Conservation (phyloP, 140 eudicot genomes). For the Bidens hawaiensis region DNA sequence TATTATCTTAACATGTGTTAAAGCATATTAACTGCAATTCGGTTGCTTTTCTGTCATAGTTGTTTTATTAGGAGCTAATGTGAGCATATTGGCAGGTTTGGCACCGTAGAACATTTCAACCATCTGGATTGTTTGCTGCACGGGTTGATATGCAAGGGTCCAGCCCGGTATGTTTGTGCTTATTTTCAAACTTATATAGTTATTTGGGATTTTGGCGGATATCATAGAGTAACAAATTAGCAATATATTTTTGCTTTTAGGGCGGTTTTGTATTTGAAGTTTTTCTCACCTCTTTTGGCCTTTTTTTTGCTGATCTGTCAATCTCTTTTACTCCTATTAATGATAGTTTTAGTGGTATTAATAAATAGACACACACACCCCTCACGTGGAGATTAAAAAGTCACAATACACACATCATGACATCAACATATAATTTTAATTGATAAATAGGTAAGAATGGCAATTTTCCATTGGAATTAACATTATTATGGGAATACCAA, state of each 20-base stretch:
- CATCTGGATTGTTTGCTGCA: constrained; percentile 98
- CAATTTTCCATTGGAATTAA: neutral
- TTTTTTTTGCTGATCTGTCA: neutral
- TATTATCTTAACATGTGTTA: neutral
- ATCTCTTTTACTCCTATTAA: neutral
- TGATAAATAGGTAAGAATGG: neutral
- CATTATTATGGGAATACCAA: neutral
- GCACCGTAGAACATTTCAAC: constrained; percentile 97
- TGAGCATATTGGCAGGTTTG: constrained; percentile 52
- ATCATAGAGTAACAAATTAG: neutral
- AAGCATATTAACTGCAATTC: neutral
- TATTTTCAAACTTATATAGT: neutral
- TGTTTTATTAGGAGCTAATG: constrained; percentile 7
- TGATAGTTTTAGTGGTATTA: neutral
- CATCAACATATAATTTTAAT: neutral
- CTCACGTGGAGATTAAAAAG: neutral
- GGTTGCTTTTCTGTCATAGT: constrained; percentile 10
- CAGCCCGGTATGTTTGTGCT: constrained; percentile 54
- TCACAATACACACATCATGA: neutral
- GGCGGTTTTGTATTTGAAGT: neutral
- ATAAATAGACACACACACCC: neutral
- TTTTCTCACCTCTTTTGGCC: neutral
- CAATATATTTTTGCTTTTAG: neutral
- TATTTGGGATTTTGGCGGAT: neutral
- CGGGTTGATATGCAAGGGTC: constrained; percentile 99